These are phyloP conservation scores for Ilex paraguariensis DNA, from an alignment of 305 asterid species.

Conservation along the genomic window DNA sequence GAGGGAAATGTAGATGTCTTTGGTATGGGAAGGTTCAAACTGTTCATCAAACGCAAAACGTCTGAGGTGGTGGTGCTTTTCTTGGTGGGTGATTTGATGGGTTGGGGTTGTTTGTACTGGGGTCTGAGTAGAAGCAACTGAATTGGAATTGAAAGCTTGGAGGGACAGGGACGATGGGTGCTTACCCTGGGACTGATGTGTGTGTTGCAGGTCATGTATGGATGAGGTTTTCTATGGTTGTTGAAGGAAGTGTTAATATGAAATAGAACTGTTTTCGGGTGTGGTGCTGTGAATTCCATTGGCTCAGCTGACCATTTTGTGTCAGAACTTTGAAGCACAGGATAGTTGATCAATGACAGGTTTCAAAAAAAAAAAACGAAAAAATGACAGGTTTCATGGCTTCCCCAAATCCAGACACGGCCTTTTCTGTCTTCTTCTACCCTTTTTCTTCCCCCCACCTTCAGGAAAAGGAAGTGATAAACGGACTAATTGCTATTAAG, in stretches of 20 bases:
- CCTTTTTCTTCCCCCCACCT: too few relatives aligned
- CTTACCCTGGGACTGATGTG: not conserved
- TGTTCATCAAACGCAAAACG: slow-evolving; percentile 53
- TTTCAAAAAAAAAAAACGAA: too few relatives aligned
- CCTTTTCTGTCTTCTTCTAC: too few relatives aligned
- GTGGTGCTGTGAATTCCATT: too few relatives aligned
- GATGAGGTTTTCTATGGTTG: not conserved
- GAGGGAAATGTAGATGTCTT: slow-evolving; percentile 51
- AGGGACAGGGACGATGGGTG: not conserved
- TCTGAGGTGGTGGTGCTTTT: slow-evolving; percentile 45
- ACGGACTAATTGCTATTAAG: too few relatives aligned
- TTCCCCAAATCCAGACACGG: too few relatives aligned
- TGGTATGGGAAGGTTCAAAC: slow-evolving; percentile 42
- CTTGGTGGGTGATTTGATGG: slow-evolving; percentile 20
- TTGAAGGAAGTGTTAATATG: not conserved
- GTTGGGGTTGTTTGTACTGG: slow-evolving; percentile 23
- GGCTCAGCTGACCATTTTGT: too few relatives aligned
- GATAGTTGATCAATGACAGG: too few relatives aligned
- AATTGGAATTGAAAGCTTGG: slow-evolving; percentile 28
- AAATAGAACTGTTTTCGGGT: too few relatives aligned
- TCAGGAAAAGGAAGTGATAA: too few relatives aligned
- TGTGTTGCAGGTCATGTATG: not conserved
- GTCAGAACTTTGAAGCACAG: too few relatives aligned
- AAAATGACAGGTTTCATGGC: too few relatives aligned
- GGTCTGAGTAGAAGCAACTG: slow-evolving; percentile 44